These are phyloP conservation scores for Syzygium aqueum DNA, from an alignment of 345 rosid genomes.

Conservation along the genomic window DNA sequence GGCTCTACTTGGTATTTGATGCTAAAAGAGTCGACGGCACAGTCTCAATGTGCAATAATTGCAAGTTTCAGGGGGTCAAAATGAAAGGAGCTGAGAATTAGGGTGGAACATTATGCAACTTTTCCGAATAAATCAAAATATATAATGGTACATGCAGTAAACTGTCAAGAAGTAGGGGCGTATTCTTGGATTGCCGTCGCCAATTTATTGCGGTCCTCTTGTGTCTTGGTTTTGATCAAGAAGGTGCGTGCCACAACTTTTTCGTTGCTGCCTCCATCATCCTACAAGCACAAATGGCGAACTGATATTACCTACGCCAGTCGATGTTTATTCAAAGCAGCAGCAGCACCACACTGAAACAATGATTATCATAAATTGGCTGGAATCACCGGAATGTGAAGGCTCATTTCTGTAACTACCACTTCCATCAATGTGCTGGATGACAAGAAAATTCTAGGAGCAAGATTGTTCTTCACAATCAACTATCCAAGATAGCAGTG, in stretches of 20 bases:
- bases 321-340: not conserved
- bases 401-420: not conserved
- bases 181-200: slow-evolving; percentile 71
- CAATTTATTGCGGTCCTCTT: slow-evolving; percentile 69
- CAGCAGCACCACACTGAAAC: not conserved
- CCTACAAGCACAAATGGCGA: slow-evolving; percentile 32
- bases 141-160: not conserved
- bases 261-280: slow-evolving; percentile 30
- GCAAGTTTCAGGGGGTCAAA: not conserved
- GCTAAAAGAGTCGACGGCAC: not conserved
- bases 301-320: not conserved
- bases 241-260: slow-evolving; percentile 61
- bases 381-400: not conserved
- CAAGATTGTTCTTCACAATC: not conserved
- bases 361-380: not conserved
- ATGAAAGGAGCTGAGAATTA: not conserved
- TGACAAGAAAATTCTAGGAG: not conserved
- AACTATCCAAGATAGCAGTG: not conserved
- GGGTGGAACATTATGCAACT: not conserved
- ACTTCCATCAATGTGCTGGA: not conserved
- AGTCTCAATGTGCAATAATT: not conserved
- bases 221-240: slow-evolving; percentile 63
- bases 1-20: not conserved
- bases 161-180: slow-evolving; percentile 56
- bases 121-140: not conserved